These are phyloP conservation scores for Astragalus membranaceus DNA, from an alignment of 306 rosid species.

Conservation along the genomic window DNA sequence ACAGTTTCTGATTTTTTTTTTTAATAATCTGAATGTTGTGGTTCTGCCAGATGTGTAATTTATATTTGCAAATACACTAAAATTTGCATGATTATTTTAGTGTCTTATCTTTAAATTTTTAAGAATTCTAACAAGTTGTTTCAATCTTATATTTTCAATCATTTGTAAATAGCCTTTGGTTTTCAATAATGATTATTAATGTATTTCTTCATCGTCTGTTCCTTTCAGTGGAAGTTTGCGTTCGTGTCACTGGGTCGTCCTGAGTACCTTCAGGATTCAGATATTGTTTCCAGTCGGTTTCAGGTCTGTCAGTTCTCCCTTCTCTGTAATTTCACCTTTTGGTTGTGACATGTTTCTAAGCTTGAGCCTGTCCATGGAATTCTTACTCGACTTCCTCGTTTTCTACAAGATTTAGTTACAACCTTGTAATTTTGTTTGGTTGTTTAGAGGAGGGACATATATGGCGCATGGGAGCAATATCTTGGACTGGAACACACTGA, in stretches of 20 bases:
- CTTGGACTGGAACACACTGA: constrained; percentile 95
- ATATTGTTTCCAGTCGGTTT: constrained; percentile 65
- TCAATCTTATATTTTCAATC: not conserved
- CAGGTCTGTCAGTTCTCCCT: constrained; percentile 48
- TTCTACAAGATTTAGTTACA: not conserved
- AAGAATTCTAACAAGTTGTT: not conserved
- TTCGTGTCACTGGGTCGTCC: constrained; percentile 86
- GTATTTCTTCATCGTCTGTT: not conserved
- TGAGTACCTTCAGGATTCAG: constrained; percentile 83
- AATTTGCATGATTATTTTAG: no score
- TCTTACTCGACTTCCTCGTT: not conserved
- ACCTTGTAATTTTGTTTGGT: not conserved
- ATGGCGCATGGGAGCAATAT: constrained; percentile 98
- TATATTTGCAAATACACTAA: no score
- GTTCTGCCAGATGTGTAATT: no score
- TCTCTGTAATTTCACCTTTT: not conserved
- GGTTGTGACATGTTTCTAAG: not conserved
- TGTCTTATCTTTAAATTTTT: not conserved
- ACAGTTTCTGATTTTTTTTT: no score
- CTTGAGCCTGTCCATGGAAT: not conserved
- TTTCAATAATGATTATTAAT: not conserved
- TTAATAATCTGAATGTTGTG: no score
- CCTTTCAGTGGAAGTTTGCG: constrained; percentile 85
- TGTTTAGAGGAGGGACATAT: constrained; percentile 71
- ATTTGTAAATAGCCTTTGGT: not conserved